Percentiles rank a stretch among this genome's conserved stretches.
These are phyloP conservation scores for Xylaria sp. DNA, from an alignment of 2,329 filamentous ascomycete species.

Conservation along the genomic window DNA sequence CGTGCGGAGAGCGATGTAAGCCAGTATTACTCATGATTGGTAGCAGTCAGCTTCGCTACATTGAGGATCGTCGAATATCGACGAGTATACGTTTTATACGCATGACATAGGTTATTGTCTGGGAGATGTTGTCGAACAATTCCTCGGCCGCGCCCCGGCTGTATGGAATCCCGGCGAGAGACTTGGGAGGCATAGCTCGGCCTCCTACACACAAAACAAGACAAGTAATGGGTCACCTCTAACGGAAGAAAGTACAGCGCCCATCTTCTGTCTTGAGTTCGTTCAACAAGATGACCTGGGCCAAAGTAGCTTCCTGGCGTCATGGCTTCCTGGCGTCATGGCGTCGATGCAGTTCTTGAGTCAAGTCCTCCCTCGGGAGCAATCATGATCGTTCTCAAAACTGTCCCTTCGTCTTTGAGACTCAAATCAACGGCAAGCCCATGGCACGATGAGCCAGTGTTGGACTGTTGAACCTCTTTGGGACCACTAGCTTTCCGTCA, in stretches of 20 bases:
- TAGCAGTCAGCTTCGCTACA: neutral
- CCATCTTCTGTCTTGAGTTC: neutral
- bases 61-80: constrained; percentile 3
- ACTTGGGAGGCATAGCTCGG: constrained; percentile 45
- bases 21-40: constrained; percentile 34
- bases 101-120: constrained; percentile 45
- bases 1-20: constrained; percentile 40
- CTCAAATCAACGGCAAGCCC: too few relatives aligned
- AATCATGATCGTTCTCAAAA: too few relatives aligned
- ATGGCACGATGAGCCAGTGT: too few relatives aligned
- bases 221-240: neutral
- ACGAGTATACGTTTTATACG: constrained; percentile 43
- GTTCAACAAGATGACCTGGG: neutral
- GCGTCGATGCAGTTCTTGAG: neutral
- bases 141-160: constrained; percentile 43
- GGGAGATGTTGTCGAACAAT: constrained; percentile 51
- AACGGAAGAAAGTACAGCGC: neutral
- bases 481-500: too few relatives aligned
- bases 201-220: constrained; percentile 25
- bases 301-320: neutral
- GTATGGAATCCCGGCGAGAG: constrained; percentile 54
- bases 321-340: too few relatives aligned
- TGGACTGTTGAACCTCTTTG: too few relatives aligned
- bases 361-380: too few relatives aligned
- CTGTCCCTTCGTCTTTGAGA: too few relatives aligned